phyloP scores from a whole-genome alignment of 495 filamentous ascomycete genomes.

The Trichocladium antarcticum region DNA sequence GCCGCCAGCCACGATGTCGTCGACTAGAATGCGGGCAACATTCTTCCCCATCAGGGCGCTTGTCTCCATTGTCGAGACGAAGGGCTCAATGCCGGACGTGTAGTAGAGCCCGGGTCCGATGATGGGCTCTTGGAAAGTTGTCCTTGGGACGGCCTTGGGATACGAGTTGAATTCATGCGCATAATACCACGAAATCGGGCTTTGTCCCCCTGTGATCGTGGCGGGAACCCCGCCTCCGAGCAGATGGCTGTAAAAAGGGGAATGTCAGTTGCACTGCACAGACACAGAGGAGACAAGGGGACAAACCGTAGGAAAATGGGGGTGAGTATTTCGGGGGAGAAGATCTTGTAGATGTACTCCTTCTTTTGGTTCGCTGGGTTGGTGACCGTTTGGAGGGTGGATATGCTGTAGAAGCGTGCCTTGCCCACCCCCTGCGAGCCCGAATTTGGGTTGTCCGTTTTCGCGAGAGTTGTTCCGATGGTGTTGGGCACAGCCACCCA shows the following conservation, averaged over 20 bases:
- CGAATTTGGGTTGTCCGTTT: constrained; percentile 38
- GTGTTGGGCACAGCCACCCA: constrained; percentile 47
- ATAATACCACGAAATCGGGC: constrained; percentile 68
- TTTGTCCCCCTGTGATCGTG: constrained; percentile 19
- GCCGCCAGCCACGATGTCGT: constrained; percentile 32
- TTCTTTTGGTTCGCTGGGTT: constrained; percentile 42
- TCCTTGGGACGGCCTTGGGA: constrained; percentile 67
- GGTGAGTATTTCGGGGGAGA: constrained; percentile 62
- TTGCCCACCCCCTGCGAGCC: constrained; percentile 49
- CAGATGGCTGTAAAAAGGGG: constrained; percentile 14
- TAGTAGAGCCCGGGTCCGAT: constrained; percentile 68
- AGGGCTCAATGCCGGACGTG: constrained; percentile 85
- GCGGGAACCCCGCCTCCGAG: constrained; percentile 38
- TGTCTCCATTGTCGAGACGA: constrained; percentile 98
- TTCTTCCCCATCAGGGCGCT: constrained; percentile 93
- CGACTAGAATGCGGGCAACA: constrained; percentile 66
- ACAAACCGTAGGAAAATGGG: constrained; percentile 47
- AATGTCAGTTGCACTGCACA: background rate
- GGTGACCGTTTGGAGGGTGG: constrained; percentile 52
- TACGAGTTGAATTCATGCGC: constrained; percentile 66
- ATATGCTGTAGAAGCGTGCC: constrained; percentile 80
- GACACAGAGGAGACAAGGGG: background rate
- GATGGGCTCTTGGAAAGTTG: constrained; percentile 75
- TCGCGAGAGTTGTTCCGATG: constrained; percentile 74
- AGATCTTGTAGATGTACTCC: constrained; percentile 94